These are phyloP conservation scores for Leishmania aethiopica DNA, from an alignment of 208 protist genomes.

Conservation along the genomic window DNA sequence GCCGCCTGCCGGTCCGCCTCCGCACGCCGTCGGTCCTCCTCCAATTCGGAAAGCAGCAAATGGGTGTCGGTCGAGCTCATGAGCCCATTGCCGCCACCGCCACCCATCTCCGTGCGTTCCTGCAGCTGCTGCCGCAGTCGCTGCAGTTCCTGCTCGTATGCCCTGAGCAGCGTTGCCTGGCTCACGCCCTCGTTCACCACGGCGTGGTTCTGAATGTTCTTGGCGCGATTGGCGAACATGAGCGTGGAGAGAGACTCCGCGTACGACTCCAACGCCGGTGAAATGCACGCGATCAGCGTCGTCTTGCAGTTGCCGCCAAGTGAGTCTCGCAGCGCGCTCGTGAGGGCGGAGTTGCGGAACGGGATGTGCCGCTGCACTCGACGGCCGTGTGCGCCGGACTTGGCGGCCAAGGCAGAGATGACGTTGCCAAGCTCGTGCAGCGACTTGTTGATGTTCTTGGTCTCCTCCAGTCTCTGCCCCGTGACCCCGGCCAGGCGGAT, in stretches of 20 bases:
- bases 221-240: slow-evolving; percentile 77
- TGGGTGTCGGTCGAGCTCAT: slow-evolving; percentile 7
- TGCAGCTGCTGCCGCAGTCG: slow-evolving; percentile 56
- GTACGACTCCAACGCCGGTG: slow-evolving; percentile 67
- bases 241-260: slow-evolving; percentile 86
- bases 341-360: slow-evolving; percentile 96
- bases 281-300: slow-evolving; percentile 89
- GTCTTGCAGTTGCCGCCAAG: slow-evolving; percentile 97
- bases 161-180: slow-evolving; percentile 55
- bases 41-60: slow-evolving; percentile 28
- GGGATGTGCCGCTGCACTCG: slow-evolving; percentile 80
- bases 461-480: slow-evolving; percentile 78
- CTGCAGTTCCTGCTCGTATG: slow-evolving; percentile 67
- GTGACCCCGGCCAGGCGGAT: slow-evolving; percentile 81
- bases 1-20: slow-evolving; percentile 59
- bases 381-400: slow-evolving; percentile 61
- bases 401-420: slow-evolving; percentile 86
- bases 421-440: slow-evolving; percentile 90
- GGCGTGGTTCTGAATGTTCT: slow-evolving; percentile 60
- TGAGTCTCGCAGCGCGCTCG: slow-evolving; percentile 92
- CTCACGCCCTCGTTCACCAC: slow-evolving; percentile 79
- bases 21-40: slow-evolving; percentile 39
- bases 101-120: slow-evolving; percentile 27
- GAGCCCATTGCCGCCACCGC: slow-evolving; percentile 4
- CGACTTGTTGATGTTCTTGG: slow-evolving; percentile 93